Conservation (phyloP, 192 early-diverging fungal species). For the Coemansia sp. region DNA sequence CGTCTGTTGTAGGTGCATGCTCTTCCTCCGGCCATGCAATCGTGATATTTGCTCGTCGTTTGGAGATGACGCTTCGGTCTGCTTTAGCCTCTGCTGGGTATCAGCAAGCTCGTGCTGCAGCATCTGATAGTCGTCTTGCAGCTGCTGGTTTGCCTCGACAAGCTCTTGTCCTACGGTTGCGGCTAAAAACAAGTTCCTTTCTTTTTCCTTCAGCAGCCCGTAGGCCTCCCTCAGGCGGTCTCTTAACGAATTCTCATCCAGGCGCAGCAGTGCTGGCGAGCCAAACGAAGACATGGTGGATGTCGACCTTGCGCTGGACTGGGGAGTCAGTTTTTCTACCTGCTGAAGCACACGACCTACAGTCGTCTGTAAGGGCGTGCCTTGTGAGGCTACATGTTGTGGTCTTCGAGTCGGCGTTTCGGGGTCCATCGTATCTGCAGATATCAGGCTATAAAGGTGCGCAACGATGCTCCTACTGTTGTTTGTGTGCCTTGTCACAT, state of each 20-base stretch:
- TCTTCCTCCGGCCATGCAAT: conserved; percentile 37
- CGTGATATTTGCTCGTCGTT: conserved; percentile 11
- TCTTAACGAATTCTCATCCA: conserved; percentile 33
- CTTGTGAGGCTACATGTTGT: neutral
- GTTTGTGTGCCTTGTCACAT: neutral
- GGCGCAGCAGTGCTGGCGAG: conserved; percentile 39
- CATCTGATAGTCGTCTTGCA: conserved; percentile 30
- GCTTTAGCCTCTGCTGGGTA: conserved; percentile 10
- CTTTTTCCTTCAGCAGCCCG: conserved; percentile 48
- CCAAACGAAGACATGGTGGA: conserved; percentile 21
- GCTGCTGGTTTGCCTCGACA: conserved; percentile 46
- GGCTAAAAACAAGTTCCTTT: conserved; percentile 40
- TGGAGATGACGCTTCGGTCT: neutral
- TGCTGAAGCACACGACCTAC: conserved; percentile 16
- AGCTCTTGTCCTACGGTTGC: conserved; percentile 52
- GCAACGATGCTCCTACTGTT: neutral
- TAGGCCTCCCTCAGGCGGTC: conserved; percentile 48
- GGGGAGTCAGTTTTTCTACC: conserved; percentile 26
- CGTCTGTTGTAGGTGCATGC: conserved; percentile 21
- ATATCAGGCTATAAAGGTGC: neutral
- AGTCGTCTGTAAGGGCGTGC: conserved; percentile 16
- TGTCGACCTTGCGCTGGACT: neutral
- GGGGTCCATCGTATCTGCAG: conserved; percentile 19
- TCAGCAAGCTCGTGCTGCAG: conserved; percentile 29
- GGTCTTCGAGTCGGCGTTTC: conserved; percentile 27